phyloP scores from a whole-genome alignment of 1,284 basidiomycete species.

The Pterulicium gracile region DNA sequence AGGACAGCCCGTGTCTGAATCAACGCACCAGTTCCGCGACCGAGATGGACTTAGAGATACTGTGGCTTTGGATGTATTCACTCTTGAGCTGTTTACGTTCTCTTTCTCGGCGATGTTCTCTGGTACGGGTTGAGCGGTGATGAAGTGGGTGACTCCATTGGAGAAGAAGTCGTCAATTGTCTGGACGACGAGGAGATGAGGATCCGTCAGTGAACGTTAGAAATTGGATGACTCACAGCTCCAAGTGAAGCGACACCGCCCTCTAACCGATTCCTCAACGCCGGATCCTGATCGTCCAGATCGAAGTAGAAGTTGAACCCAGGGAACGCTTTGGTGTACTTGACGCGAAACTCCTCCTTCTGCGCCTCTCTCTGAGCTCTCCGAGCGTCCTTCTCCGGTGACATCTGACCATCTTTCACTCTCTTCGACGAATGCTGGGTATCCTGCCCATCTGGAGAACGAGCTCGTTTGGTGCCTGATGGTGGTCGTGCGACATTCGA shows the following conservation, averaged over 20 bases:
- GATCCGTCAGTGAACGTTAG: conserved; percentile 6
- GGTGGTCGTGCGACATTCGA: background rate
- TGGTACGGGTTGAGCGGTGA: conserved; percentile 50
- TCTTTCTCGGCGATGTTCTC: conserved; percentile 29
- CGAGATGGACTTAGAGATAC: too few species aligned
- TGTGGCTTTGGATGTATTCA: conserved; percentile 14
- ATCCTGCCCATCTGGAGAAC: conserved; percentile 9
- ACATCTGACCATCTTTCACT: background rate
- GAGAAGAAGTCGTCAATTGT: conserved; percentile 82
- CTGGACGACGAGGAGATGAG: conserved; percentile 25
- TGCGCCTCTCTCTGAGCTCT: conserved; percentile 45
- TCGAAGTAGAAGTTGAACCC: conserved; percentile 83
- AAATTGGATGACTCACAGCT: conserved; percentile 49
- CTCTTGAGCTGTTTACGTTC: conserved; percentile 51
- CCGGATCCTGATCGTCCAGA: conserved; percentile 43
- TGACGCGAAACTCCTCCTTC: conserved; percentile 67
- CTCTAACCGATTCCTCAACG: conserved; percentile 36
- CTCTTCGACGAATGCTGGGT: conserved; percentile 17
- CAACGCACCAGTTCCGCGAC: too few species aligned
- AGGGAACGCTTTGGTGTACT: conserved; percentile 82
- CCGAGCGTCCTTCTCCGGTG: conserved; percentile 26
- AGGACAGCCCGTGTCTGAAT: too few species aligned
- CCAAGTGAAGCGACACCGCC: conserved; percentile 56
- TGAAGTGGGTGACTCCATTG: conserved; percentile 76
- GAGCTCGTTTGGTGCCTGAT: background rate